Percentiles rank a stretch among this genome's conserved stretches.
Evolutionary conservation across 1,284 basidiomycete species (phyloP).

Genomic region (Leccinum pallidistipes): DNA sequence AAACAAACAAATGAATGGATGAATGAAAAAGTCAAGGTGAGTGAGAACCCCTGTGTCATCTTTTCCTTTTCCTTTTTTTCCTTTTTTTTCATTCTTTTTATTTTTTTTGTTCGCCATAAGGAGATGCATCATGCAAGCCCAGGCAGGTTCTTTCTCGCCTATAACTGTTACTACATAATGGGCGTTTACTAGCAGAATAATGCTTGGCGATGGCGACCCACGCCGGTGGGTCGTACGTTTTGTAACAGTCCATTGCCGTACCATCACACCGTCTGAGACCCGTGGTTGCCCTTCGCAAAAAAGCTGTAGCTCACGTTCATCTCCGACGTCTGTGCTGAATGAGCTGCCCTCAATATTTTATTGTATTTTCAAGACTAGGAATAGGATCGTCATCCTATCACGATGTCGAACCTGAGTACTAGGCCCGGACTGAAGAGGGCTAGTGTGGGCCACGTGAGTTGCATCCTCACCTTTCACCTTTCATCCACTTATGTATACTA

Average conservation of each 20-base stretch:
- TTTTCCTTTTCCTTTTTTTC: not conserved
- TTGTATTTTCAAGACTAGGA: not conserved
- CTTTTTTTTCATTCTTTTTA: not conserved
- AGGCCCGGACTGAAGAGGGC: not conserved
- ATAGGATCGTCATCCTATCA: not conserved
- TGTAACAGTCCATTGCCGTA: not conserved
- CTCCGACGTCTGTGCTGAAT: slow-evolving; percentile 9
- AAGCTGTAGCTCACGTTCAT: slow-evolving; percentile 9
- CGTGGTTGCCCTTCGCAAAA: not conserved
- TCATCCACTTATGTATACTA: too few relatives aligned
- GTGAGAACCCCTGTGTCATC: not conserved
- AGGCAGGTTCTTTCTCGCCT: slow-evolving; percentile 2
- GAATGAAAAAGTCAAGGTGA: not conserved
- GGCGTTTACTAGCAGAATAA: not conserved
- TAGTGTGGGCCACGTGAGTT: not conserved
- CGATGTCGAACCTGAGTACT: not conserved
- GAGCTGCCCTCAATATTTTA: not conserved
- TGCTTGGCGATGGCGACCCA: not conserved
- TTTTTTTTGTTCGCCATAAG: not conserved
- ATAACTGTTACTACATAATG: not conserved
- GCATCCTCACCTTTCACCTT: not conserved
- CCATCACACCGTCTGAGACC: not conserved
- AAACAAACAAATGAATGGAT: not conserved
- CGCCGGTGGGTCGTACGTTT: not conserved
- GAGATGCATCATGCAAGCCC: not conserved